Base-by-base conservation (phyloP, 345 rosid genomes). In the Pugionium dolabratum region DNA sequence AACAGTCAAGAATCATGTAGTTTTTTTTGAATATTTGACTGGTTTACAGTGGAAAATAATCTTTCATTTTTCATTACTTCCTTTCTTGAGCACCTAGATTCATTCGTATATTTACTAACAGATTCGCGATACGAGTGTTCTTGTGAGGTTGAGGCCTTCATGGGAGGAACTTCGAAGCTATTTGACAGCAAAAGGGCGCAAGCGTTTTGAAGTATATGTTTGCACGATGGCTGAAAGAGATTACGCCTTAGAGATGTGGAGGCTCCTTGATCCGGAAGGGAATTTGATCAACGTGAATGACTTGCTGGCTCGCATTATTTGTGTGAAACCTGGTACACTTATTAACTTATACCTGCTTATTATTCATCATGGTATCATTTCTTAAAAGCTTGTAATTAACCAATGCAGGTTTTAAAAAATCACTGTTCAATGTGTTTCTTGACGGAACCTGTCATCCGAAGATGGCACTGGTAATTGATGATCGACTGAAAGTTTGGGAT, bases 191-290 rank as follows among this genome's bases (percentile, higher is more conserved):
- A 85, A 82, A 78, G 98, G 94, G 63, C 90, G 99, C 51, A 95
- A 91, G 82, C 97, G 99, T 34, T 95, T 95, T 78, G 98, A 91
- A 76, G 99, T 95, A 73, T 95, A 91, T 83, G 99, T 89, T 78
- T 95, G 99, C 85, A 95, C 99, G 3, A 95, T 95, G 99, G 98
- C 99, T 65, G 98, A 95, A 79, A 86, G 90, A 79, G 98, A 95
- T 79, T 95, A 95, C 72, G 98, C 99, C 54, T 76, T 91, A 61
- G 99, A 95, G 79, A 95, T 95, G 97, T 95, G 98, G 99, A 84
- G 98, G 83, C 99, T 95, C 79, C 97, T 95, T 78, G 98, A 95
- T 72, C 99, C 99, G 47, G 98, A 89, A 49, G 87, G 91, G 74
- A 95, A 83, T 78, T 78, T 95, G 83, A 95, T 95, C 44, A 85